Conservation (phyloP, 225 moss, liverwort and hornwort genomes). For the Pseudoscleropodium purum region DNA sequence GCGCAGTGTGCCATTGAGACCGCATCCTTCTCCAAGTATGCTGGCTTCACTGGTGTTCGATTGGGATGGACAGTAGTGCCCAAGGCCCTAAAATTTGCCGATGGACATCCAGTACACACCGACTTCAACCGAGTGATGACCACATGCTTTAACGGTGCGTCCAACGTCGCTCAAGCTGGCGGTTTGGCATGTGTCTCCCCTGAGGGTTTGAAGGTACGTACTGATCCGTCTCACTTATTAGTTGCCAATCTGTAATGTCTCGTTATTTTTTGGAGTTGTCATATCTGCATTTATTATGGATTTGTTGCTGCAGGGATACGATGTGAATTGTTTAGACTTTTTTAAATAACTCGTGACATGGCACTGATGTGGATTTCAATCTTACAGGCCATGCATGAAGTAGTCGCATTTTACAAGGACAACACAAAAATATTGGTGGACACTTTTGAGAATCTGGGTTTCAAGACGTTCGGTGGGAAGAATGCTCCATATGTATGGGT, state of each 20-base stretch:
- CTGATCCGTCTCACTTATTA: neutral
- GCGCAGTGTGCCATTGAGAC: slow-evolving; percentile 85
- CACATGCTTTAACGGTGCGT: slow-evolving; percentile 94
- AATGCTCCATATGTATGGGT: slow-evolving; percentile 99
- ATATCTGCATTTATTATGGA: neutral
- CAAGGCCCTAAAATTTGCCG: slow-evolving; percentile 63
- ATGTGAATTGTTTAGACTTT: neutral
- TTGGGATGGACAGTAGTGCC: slow-evolving; percentile 97
- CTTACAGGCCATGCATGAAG: slow-evolving; percentile 62
- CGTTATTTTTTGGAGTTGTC: neutral
- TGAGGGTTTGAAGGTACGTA: slow-evolving; percentile 61
- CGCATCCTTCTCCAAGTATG: slow-evolving; percentile 92
- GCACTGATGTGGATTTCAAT: neutral
- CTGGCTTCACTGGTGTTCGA: slow-evolving; percentile 91
- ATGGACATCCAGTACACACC: slow-evolving; percentile 66
- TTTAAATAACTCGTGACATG: neutral
- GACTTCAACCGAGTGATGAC: slow-evolving; percentile 96
- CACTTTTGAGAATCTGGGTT: slow-evolving; percentile 66
- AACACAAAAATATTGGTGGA: slow-evolving; percentile 78
- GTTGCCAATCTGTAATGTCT: neutral
- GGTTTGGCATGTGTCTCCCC: slow-evolving; percentile 82
- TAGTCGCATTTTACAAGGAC: slow-evolving; percentile 76
- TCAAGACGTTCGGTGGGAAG: slow-evolving; percentile 87
- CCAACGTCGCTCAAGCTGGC: slow-evolving; percentile 89
- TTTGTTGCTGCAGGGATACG: neutral